Base-by-base conservation (phyloP, 257 asterid species). In the Verbascum thapsus region DNA sequence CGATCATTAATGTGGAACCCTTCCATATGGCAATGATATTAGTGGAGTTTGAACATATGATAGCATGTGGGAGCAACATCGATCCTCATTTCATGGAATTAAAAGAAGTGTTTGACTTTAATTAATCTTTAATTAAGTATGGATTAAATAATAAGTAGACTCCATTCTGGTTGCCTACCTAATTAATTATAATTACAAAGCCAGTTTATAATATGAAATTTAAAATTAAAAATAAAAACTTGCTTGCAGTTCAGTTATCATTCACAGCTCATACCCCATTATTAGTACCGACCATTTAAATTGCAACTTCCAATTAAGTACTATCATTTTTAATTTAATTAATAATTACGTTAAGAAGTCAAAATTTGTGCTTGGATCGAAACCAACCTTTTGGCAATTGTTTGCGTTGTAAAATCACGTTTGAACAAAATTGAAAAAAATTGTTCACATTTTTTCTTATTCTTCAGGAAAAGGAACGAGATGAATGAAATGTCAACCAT, bases 11-110 rank as follows among this genome's bases (percentile, higher is more conserved):
- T 26, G 32, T 26, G 32, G 32, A 26, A 26, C 3, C 32, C 32
- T 26, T 26, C 32, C 32, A 26, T 26, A 26, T 26, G 32, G 32
- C 32, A 26, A 5, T 26, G 32, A 26, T 26, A 26, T 26, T 26
- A 26, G 7, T 53, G 58, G 23, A 47, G 58, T 50, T 58, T 40
- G 35, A 34, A 50, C 66, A 48, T 18, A 60, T 37, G 56, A 38
- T 2, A 44, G 17, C 75, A 72, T 53, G 69, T 66, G 77, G 64
- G 72, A 26, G 59, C 60, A 66, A 43, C 69, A 66, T 66, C 67
- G 68, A 30, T 51, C 76, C 68, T 49, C 30, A 41, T 63, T 47
- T 57, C 55, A 53, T 26, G 71, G 75, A 53, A 15, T 19, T 47
- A 54, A 47, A 64, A 8, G 4, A 9, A 34, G n/a, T 22, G 42